A percentile compares a stretch with the other conserved stretches of the same genome.
These are phyloP conservation scores for Chlorencoelia australis DNA, from an alignment of 2,329 filamentous ascomycete species.

Conservation along the genomic window DNA sequence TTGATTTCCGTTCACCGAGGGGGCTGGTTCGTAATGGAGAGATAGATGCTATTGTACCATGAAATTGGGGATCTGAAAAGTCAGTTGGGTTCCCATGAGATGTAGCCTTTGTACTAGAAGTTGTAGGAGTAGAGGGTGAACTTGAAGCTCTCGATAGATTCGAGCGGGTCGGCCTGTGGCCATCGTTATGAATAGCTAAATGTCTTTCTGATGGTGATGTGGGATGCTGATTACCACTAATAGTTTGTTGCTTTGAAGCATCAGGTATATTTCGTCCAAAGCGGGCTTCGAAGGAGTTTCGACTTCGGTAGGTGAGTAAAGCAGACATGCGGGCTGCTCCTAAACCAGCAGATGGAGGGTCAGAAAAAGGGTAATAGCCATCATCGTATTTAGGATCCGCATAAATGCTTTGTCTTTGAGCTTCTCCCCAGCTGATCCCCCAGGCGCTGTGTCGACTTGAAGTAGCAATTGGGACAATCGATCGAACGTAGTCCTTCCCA, in stretches of 20 bases:
- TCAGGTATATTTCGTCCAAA: conserved; percentile 92
- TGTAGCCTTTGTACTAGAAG: conserved; percentile 9
- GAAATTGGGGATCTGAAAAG: conserved; percentile 59
- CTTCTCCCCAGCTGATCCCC: conserved; percentile 87
- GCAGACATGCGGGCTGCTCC: conserved; percentile 96
- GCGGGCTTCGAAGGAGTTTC: conserved; percentile 91
- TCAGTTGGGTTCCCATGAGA: conserved; percentile 25
- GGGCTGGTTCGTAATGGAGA: conserved; percentile 31
- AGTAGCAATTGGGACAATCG: conserved; percentile 74
- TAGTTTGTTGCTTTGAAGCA: conserved; percentile 71
- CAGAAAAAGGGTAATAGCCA: conserved; percentile 82
- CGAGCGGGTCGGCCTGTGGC: conserved; percentile 53
- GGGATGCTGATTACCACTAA: conserved; percentile 55
- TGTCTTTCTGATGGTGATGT: conserved; percentile 51
- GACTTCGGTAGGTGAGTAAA: conserved; percentile 87
- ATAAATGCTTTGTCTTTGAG: conserved; percentile 88
- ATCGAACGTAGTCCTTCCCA: conserved; percentile 74
- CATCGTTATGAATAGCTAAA: conserved; percentile 76
- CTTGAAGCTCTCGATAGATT: conserved; percentile 37
- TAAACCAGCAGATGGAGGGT: conserved; percentile 77
- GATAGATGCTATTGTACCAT: conserved; percentile 45
- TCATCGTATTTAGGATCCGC: conserved; percentile 97
- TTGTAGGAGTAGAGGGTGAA: conserved; percentile 12
- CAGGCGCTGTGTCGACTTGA: conserved; percentile 78
- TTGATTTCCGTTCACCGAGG: conserved; percentile 29